Evolutionary conservation across 2,329 filamentous ascomycete species (phyloP).

Genomic region (Emergomyces africanus): DNA sequence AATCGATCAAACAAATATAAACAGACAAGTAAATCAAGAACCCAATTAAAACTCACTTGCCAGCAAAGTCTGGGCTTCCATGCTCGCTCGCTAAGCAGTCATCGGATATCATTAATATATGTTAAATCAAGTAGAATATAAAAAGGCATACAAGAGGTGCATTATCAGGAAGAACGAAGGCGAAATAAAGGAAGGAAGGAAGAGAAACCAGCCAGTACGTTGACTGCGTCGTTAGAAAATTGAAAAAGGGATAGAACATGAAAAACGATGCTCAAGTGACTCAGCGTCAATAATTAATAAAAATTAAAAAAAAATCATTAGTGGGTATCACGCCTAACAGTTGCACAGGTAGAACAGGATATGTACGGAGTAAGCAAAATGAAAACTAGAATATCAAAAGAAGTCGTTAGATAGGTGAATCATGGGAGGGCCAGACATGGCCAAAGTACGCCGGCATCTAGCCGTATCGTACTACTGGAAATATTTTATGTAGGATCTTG

Average conservation of each 20-base stretch:
- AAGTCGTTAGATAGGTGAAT: background rate
- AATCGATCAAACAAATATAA: background rate
- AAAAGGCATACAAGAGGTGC: background rate
- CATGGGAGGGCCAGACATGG: background rate
- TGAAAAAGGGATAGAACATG: too few relatives aligned
- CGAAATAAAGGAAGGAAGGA: background rate
- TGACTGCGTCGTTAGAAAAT: background rate
- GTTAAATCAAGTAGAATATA: background rate
- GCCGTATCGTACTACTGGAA: slow-evolving; percentile 8
- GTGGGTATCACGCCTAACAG: background rate
- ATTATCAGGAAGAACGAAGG: background rate
- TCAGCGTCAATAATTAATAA: background rate
- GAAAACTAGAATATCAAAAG: background rate
- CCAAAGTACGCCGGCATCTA: background rate
- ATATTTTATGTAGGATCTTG: slow-evolving; percentile 7
- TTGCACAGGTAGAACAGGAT: background rate
- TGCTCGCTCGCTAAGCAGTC: background rate
- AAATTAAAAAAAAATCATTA: background rate
- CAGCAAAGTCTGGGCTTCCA: background rate
- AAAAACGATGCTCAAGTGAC: background rate
- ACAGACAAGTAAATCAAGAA: background rate
- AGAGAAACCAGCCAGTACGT: background rate
- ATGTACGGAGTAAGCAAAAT: background rate
- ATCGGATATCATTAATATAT: background rate
- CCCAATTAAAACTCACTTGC: background rate